phyloP scores from a whole-genome alignment of 495 filamentous ascomycete species.

The Aspergillus steynii region DNA sequence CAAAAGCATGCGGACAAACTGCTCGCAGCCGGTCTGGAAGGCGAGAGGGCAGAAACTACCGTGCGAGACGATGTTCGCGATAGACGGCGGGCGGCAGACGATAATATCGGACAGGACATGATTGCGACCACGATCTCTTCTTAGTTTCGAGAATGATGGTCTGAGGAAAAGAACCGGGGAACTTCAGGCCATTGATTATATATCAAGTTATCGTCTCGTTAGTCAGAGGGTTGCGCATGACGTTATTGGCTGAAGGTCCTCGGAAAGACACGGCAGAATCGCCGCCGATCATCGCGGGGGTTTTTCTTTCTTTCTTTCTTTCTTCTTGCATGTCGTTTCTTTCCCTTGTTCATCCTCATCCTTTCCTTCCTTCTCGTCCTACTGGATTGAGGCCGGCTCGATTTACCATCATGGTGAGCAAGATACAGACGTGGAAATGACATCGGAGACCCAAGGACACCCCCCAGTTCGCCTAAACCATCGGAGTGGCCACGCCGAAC shows the following conservation, averaged over 20 bases:
- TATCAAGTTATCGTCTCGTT: conserved; percentile 21
- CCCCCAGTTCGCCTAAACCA: too few relatives aligned
- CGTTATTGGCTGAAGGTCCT: conserved; percentile 32
- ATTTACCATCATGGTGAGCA: too few relatives aligned
- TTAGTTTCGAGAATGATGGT: conserved; percentile 1
- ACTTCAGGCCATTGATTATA: conserved; percentile 10
- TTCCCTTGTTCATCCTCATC: too few relatives aligned
- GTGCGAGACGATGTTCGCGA: conserved; percentile 16
- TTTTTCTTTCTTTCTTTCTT: background rate
- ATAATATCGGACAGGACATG: conserved; percentile 35
- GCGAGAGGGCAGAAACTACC: conserved; percentile 26
- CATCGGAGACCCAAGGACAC: too few relatives aligned
- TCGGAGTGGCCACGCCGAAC: too few relatives aligned
- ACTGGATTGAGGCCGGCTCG: too few relatives aligned
- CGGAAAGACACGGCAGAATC: conserved; percentile 35
- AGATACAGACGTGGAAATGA: too few relatives aligned
- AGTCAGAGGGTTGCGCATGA: conserved; percentile 33
- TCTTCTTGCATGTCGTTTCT: background rate
- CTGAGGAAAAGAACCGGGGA: background rate
- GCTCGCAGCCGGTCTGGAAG: conserved; percentile 23
- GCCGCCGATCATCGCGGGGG: conserved; percentile 21
- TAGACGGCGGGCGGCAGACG: conserved; percentile 26
- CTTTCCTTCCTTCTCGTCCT: too few relatives aligned
- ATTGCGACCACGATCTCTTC: background rate
- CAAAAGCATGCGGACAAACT: conserved; percentile 40